Evolutionary conservation across 176 grass and related monocot species (phyloP), one percentile per base, ranked within the genome.

Genomic region (Zizania latifolia): DNA sequence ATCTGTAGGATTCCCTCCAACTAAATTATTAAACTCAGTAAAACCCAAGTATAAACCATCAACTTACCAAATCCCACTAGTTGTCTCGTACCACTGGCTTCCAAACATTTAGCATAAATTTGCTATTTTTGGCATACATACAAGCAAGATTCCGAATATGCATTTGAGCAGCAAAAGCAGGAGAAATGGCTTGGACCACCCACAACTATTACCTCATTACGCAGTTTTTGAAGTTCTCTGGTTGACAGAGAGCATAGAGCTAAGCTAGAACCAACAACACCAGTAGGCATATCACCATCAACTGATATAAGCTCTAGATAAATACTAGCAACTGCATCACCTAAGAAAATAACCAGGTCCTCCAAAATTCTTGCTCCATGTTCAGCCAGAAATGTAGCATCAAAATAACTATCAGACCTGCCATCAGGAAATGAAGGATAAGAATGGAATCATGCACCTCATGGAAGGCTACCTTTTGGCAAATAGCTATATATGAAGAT

Each of bases 221-320:
- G 83, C 70, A 88, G 34, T 71, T 84, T 93, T 76, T 98, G 91
- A 83, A 98, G 94, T 78, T 88, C 66, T 85, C 91, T 91, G 14
- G 89, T 92, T 15, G 94, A 94, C 19, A 98, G 71, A 55, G 91
- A 89, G 72, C 94, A 98, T 66, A 98, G 63, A 69, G 75, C 81
- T 84, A 92, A 79, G 71, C 89, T 86, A 36, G 80, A 92, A 63
- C 61, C 68, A 85, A 65, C 90, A 67, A 92, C 74, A 64, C 87
- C 84, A 62, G 77, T 81, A 67, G 80, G 85, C 80, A 89, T 86
- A 62, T 86, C 79, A 54, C 91, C 84, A 77, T 98, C 94, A 76
- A 98, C 79, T 65, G 94, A 98, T 58, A 92, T 90, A 66, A 94
- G 76, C 72, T 98, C 91, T 63, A 98, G 84, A 82, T 94, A 98